A percentile compares a stretch with the other conserved stretches of the same genome.
phyloP scores from a whole-genome alignment of 331 rosid genomes.

The Cucumis variabilis region DNA sequence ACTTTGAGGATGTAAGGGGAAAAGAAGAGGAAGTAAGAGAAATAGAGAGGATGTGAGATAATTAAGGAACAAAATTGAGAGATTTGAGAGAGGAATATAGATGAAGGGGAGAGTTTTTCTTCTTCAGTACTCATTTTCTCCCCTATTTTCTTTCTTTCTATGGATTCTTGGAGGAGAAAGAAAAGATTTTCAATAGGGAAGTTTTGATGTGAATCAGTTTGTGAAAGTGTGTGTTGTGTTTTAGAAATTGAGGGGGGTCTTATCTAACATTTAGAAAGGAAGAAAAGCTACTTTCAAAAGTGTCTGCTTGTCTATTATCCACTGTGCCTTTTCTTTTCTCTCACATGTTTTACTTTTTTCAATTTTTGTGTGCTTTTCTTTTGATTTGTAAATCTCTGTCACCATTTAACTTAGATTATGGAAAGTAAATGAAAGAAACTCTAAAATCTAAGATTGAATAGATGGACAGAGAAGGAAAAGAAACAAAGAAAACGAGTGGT shows the following conservation, averaged over 20 bases:
- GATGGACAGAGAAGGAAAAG: too few relatives aligned
- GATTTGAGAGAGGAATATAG: slow-evolving; percentile 46
- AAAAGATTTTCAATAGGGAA: background rate
- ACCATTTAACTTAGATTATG: too few relatives aligned
- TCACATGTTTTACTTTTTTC: too few relatives aligned
- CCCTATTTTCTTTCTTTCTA: slow-evolving; percentile 37
- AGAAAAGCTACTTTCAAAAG: slow-evolving; percentile 59
- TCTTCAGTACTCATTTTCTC: background rate
- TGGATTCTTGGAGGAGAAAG: slow-evolving; percentile 21
- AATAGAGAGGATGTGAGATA: slow-evolving; percentile 84
- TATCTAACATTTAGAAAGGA: slow-evolving; percentile 38
- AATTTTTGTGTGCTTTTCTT: background rate
- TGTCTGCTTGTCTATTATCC: slow-evolving; percentile 18
- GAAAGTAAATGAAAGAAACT: too few relatives aligned
- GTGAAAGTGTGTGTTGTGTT: background rate
- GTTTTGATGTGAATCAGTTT: slow-evolving; percentile 7
- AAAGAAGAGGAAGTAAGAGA: slow-evolving; percentile 83
- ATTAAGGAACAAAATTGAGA: slow-evolving; percentile 57
- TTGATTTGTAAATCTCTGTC: too few relatives aligned
- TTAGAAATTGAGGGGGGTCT: slow-evolving; percentile 38
- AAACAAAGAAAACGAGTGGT: too few relatives aligned
- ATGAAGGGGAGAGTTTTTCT: slow-evolving; percentile 3
- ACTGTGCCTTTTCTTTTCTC: background rate
- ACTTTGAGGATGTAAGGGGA: slow-evolving; percentile 73
- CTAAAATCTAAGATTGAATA: too few relatives aligned